Percentiles rank a stretch among this genome's conserved stretches.
These are phyloP conservation scores for Clarireedia sp. DNA, from an alignment of 2,329 filamentous ascomycete species.

Conservation along the genomic window DNA sequence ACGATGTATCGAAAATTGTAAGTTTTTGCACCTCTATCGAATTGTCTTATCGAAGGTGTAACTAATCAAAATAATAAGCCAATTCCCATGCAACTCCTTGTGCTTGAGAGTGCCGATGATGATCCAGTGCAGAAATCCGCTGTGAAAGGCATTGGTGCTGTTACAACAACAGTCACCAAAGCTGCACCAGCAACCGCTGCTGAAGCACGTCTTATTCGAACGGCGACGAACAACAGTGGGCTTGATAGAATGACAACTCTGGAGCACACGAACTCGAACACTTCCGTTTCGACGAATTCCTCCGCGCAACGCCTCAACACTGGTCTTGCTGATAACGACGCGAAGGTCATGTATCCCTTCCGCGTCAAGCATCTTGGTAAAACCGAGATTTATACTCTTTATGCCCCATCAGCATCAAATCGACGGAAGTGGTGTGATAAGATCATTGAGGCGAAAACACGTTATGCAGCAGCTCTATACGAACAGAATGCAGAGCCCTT, in stretches of 20 bases:
- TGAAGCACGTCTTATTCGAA: conserved; percentile 41
- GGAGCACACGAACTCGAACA: conserved; percentile 59
- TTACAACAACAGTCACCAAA: conserved; percentile 49
- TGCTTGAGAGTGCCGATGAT: conserved; percentile 87
- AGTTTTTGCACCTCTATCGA: conserved; percentile 24
- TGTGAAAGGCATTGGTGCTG: conserved; percentile 49
- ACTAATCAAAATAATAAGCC: conserved; percentile 47
- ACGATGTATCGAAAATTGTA: conserved; percentile 87
- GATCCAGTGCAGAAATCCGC: conserved; percentile 77
- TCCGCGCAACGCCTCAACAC: conserved; percentile 39
- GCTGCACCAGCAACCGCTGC: conserved; percentile 55
- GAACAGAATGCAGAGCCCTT: conserved; percentile 96
- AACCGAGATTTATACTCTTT: conserved; percentile 78
- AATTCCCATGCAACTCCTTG: conserved; percentile 92
- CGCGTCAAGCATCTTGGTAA: conserved; percentile 91
- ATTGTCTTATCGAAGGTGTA: too few species aligned
- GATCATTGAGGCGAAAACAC: conserved; percentile 90
- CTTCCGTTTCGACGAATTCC: conserved; percentile 50
- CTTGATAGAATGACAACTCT: conserved; percentile 45
- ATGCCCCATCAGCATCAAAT: conserved; percentile 67
- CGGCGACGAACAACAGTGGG: conserved; percentile 28
- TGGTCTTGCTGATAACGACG: conserved; percentile 39
- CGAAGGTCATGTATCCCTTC: conserved; percentile 71
- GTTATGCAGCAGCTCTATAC: conserved; percentile 79
- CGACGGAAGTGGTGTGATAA: conserved; percentile 86